Evolutionary conservation across 345 rosid genomes (phyloP), one percentile per base, ranked within the genome.

Genomic region (Gossypioides kirkii): DNA sequence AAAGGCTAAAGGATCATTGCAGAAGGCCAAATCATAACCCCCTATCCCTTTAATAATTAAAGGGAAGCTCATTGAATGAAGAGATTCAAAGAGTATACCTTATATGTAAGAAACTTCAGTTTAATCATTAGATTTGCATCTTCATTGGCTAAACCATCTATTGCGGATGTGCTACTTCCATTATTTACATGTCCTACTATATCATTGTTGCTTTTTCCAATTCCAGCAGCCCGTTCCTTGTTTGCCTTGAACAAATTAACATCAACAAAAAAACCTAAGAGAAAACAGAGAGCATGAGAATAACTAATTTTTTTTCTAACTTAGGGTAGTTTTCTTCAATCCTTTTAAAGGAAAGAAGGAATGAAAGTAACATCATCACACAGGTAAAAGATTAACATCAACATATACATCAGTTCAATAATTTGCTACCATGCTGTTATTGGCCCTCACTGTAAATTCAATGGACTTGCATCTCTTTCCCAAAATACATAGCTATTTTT

Each of bases 81-180:
- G 23, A 38, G 56, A 60, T 58, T 17, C 23, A 12, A 47, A 41
- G 6, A 49, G 49, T 62, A 49, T 87, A 89, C 99, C 97, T 94
- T 94, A 76, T 94, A 94, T 8, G 98, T 86, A 62, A 94, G 99
- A 73, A 94, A 90, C 79, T 94, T 94, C 78, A 94, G 38, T 84
- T 94, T 94, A 76, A 92, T 90, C 99, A 94, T 94, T 72, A 94
- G 74, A 82, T 92, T 92, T 72, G 94, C 85, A 83, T 94, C 98
- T 58, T 86, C 93, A 79, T 90, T 93, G 55, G 94, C 94, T 80
- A 95, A 86, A 78, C 78, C 85, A 72, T 84, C 87, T 61, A 64
- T 77, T 72, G 78, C 70, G 52, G 76, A 64, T 61, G 55, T 55
- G 74, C 80, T 75, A 75, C 78, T 77, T 80, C 70, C 76, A 72